These are phyloP conservation scores for Pseudogymnoascus sp. DNA, from an alignment of 2,329 filamentous ascomycete genomes.

Conservation along the genomic window DNA sequence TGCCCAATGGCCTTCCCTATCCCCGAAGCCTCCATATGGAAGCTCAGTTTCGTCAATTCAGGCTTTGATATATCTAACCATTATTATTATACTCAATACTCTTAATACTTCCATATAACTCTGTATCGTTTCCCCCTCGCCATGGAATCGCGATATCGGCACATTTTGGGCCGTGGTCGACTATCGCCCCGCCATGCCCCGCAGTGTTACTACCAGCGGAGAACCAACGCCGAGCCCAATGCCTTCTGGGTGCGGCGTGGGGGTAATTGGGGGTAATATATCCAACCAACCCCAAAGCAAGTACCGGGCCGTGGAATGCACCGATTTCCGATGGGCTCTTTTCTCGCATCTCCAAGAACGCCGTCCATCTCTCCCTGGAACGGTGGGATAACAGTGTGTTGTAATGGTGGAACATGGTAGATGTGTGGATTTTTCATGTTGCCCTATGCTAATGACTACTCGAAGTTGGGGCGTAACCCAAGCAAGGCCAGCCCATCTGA, in stretches of 20 bases:
- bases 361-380: neutral
- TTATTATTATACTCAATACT: neutral
- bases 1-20: neutral
- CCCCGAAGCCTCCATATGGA: neutral
- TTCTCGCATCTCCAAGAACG: neutral
- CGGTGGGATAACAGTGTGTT: neutral
- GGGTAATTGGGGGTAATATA: constrained; percentile 5
- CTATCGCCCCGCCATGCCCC: neutral
- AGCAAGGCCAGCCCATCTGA: neutral
- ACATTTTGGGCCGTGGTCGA: neutral
- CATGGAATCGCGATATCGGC: neutral
- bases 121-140: neutral
- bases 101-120: neutral
- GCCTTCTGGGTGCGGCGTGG: neutral
- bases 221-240: neutral
- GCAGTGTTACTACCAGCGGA: neutral
- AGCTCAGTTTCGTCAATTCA: neutral
- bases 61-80: neutral
- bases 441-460: neutral
- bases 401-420: neutral
- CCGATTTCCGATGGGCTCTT: neutral
- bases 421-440: neutral
- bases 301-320: neutral
- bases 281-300: neutral
- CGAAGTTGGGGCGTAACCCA: neutral